These are phyloP conservation scores for Candida sanyaensis DNA, from an alignment of 1,139 yeast genomes.

Conservation along the genomic window DNA sequence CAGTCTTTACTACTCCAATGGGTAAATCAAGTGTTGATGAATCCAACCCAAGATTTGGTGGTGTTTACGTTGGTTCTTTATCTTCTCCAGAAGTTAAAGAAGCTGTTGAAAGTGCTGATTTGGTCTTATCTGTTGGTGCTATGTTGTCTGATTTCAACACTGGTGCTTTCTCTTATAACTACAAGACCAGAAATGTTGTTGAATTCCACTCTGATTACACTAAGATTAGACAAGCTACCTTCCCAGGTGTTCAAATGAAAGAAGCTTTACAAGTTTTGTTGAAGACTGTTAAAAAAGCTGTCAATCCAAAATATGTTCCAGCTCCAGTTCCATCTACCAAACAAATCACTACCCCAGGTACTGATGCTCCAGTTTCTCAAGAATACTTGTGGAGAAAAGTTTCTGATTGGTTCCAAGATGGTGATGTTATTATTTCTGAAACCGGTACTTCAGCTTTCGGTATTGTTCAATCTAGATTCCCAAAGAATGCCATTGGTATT, in stretches of 20 bases:
- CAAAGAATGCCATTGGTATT: slow-evolving; percentile 71
- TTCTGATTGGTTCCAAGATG: slow-evolving; percentile 72
- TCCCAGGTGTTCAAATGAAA: slow-evolving; percentile 81
- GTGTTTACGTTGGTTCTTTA: slow-evolving; percentile 21
- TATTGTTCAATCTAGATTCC: slow-evolving; percentile 77
- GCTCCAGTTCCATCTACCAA: slow-evolving; percentile 50
- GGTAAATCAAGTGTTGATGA: slow-evolving; percentile 78
- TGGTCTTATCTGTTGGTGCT: slow-evolving; percentile 79
- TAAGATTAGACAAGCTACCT: slow-evolving; percentile 73
- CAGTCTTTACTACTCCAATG: slow-evolving; percentile 88
- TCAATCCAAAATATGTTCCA: slow-evolving; percentile 22
- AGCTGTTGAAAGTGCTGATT: slow-evolving; percentile 75
- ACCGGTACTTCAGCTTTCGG: slow-evolving; percentile 93
- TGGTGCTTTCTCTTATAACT: slow-evolving; percentile 83
- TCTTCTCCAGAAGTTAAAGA: slow-evolving; percentile 46
- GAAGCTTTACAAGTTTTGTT: slow-evolving; percentile 25
- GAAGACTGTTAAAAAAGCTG: slow-evolving; percentile 10
- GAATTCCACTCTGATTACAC: slow-evolving; percentile 89
- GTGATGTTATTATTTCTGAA: slow-evolving; percentile 81
- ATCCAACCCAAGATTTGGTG: slow-evolving; percentile 17
- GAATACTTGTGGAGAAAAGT: slow-evolving; percentile 83
- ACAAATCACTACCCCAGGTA: slow-evolving; percentile 21
- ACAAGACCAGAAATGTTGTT: slow-evolving; percentile 75
- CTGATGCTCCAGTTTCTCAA: slow-evolving; percentile 49
- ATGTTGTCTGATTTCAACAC: slow-evolving; percentile 87